These are phyloP conservation scores for Citeromyces nyonsensis DNA, from an alignment of 805 yeast genomes.

Conservation along the genomic window DNA sequence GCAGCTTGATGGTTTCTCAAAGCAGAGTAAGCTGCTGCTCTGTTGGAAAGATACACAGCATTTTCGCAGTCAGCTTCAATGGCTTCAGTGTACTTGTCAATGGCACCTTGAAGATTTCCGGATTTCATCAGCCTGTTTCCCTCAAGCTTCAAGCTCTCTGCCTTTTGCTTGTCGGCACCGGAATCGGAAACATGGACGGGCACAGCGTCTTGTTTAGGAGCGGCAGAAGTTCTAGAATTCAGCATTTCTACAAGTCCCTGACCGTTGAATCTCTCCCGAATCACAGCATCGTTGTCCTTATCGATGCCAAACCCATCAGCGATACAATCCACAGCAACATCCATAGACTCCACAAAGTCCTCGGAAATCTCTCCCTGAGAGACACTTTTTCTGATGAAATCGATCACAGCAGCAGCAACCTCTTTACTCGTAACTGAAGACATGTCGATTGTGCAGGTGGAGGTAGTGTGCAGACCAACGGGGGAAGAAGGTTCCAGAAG, in stretches of 20 bases:
- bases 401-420: slow-evolving; percentile 58
- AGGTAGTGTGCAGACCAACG: neutral
- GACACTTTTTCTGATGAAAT: slow-evolving; percentile 48
- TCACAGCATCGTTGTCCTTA: slow-evolving; percentile 21
- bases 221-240: slow-evolving; percentile 9
- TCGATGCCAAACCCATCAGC: slow-evolving; percentile 71
- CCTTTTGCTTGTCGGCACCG: slow-evolving; percentile 47
- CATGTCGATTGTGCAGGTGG: neutral
- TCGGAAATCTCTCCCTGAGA: slow-evolving; percentile 35
- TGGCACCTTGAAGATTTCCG: slow-evolving; percentile 55
- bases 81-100: slow-evolving; percentile 70
- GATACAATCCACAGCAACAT: slow-evolving; percentile 49
- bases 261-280: slow-evolving; percentile 26
- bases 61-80: slow-evolving; percentile 53
- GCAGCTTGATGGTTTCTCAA: slow-evolving; percentile 62
- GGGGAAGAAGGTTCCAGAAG: neutral
- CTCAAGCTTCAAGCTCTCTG: slow-evolving; percentile 72
- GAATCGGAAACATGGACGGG: slow-evolving; percentile 26
- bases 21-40: slow-evolving; percentile 94
- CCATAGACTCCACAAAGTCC: slow-evolving; percentile 9
- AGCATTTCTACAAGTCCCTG: slow-evolving; percentile 31
- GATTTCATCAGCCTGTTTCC: slow-evolving; percentile 86
- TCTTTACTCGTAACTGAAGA: slow-evolving; percentile 34
- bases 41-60: slow-evolving; percentile 78
- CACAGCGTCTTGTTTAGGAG: slow-evolving; percentile 9